Conservation (phyloP, 2,329 filamentous ascomycete species). For the Pestalotiopsis sp. region DNA sequence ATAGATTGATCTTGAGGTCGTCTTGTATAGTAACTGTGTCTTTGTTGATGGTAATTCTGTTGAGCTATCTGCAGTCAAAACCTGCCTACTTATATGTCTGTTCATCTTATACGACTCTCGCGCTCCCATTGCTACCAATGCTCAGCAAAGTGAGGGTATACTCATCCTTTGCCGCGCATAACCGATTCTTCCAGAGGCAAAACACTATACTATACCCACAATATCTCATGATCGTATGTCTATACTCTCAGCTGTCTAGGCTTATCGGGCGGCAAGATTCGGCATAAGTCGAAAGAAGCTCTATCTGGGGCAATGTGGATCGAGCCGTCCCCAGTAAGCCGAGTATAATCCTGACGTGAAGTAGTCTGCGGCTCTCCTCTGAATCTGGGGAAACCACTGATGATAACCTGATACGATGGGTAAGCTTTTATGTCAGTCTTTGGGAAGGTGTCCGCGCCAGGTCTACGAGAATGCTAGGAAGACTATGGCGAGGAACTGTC, state of each 20-base stretch:
- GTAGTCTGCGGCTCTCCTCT: not conserved
- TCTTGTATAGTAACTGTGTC: not conserved
- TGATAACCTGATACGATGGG: not conserved
- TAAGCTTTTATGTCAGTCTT: not conserved
- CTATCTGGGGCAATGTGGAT: not conserved
- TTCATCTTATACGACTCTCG: not conserved
- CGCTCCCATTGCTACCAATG: not conserved
- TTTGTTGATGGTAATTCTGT: not conserved
- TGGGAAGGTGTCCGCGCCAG: not conserved
- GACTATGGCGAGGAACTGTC: not conserved
- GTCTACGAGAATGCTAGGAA: not conserved
- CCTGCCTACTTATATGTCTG: not conserved
- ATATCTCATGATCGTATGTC: not conserved
- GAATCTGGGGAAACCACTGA: not conserved
- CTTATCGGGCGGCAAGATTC: not conserved
- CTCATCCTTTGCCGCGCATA: not conserved
- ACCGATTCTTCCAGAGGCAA: not conserved
- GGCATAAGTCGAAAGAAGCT: not conserved
- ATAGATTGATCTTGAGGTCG: not conserved
- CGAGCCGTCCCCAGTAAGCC: not conserved
- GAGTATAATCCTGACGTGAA: not conserved
- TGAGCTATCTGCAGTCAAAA: not conserved
- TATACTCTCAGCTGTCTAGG: not conserved
- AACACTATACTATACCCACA: not conserved
- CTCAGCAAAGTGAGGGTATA: not conserved